Evolutionary conservation across 1,284 basidiomycete genomes (phyloP).

Genomic region (Wolfiporia cocos): DNA sequence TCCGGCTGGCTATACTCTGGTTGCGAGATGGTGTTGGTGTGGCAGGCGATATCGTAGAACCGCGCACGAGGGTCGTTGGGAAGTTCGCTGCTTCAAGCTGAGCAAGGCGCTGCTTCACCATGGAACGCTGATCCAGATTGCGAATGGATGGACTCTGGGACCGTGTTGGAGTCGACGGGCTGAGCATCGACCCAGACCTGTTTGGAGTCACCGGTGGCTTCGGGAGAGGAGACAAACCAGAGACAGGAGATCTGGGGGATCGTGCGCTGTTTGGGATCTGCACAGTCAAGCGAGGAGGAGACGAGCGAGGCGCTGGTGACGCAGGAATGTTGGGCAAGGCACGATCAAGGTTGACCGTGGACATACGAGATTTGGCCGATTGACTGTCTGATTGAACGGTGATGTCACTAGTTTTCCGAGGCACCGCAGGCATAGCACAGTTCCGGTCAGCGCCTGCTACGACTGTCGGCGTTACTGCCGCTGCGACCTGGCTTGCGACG

Average conservation of each 20-base stretch:
- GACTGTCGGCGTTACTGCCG: background rate
- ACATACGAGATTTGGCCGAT: slow-evolving; percentile 2
- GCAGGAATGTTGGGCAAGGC: slow-evolving; percentile 28
- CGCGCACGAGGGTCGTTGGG: slow-evolving; percentile 8
- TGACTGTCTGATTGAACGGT: slow-evolving; percentile 1
- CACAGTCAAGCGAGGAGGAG: slow-evolving; percentile 14
- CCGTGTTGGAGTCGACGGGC: slow-evolving; percentile 18
- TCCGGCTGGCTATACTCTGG: too few species aligned
- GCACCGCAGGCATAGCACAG: too few species aligned
- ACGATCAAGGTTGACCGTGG: slow-evolving; percentile 14
- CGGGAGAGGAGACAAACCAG: slow-evolving; percentile 14
- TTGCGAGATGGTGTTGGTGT: too few species aligned
- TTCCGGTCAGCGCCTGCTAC: background rate
- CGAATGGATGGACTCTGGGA: slow-evolving; percentile 44
- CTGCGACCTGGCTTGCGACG: background rate
- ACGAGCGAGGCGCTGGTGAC: slow-evolving; percentile 1
- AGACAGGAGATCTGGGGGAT: background rate
- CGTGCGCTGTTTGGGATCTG: slow-evolving; percentile 12
- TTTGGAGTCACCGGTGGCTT: slow-evolving; percentile 14
- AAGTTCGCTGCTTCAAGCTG: slow-evolving; percentile 28
- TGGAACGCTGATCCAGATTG: slow-evolving; percentile 41
- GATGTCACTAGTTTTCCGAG: background rate
- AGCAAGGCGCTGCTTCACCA: slow-evolving; percentile 47
- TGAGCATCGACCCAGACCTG: slow-evolving; percentile 5
- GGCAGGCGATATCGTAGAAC: background rate